Base-by-base conservation (phyloP, 2,329 filamentous ascomycete species). In the Pseudogymnoascus sp. region DNA sequence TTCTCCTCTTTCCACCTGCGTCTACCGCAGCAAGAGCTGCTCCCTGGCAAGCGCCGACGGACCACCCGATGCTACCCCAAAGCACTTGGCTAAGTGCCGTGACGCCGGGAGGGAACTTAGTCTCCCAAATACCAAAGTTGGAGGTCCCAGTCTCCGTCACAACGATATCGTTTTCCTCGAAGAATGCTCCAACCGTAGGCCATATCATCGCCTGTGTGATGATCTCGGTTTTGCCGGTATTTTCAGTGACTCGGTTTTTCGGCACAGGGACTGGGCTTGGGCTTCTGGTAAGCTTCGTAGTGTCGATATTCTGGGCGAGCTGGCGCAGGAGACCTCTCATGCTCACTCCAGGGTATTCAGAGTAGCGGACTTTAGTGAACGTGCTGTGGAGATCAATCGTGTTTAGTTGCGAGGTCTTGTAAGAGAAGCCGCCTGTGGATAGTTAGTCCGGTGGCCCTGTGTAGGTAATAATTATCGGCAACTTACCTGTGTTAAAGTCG, bases 101-200 rank as follows among this genome's bases (percentile, higher is more conserved):
- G n/a, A 92, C 89, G n/a, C 83, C 81, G 2, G 79, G 73, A 0
- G 91, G 91, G 77, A 96, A 94, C 42, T 84, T 83, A 4, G 91
- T 92, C 63, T 92, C 90, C 84, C 89, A 91, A 69, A 94, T 90
- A 62, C 92, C 92, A 73, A 95, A 93, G 76, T 92, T 93, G 63
- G 91, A 81, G 0, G 92, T 96, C 39, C 91, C 92, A 2, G 91
- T 96, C 74, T 95, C 92, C 0, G 91, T 93, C 60, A 96, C 83
- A 62, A 96, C 79, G 62, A 95, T 84, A 69, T 96, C 92, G 52
- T 86, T 80, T 61, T 86, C 79, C 61, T 82, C 80, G 8, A 96
- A 77, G 79, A 89, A 95, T 65, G 86, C 80, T 38, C 89, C 87
- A 14, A 94, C 78, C 39, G 82, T 83, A 0, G 89, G 88, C 90